Evolutionary conservation across 345 rosid species (phyloP), one percentile per base, ranked within the genome.

Genomic region (Euphorbia pulcherrima): DNA sequence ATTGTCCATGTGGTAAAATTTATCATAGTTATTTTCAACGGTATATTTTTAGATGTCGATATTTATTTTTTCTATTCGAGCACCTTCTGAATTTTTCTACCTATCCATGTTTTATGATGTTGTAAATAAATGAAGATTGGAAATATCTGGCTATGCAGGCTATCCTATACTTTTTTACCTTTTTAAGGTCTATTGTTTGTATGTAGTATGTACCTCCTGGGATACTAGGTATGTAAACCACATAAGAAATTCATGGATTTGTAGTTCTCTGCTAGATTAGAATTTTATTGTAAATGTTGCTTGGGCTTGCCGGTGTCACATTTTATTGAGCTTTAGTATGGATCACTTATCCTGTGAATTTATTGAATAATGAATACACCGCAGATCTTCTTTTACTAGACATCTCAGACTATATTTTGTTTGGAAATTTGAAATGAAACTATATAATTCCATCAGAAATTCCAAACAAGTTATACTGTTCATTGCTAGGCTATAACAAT

Each of bases 401-500:
- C 30, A 48, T 17, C 16, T 51, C 47, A 65, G 12, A 30, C 47
- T 51, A 65, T 1, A 20, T 51, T 65, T 14, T 24, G 33, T 16
- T 28, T 0, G 18, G 21, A 8, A 47, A 20, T 16, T 28, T 0
- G 18, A 12, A 8, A 24, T 18, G 68, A 64, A 21, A 17, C 17
- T 64, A 21, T 47, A 40, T 28, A 47, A 18, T 65, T 29, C 44
- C 46, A 65, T 51, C 51, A 29, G 24, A 62, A 37, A 21, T 41
- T 40, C 23, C 33, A 51, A 30, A 40, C 41, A 50, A 50, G 26
- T 48, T 48, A 8, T 51, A 20, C n/a, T 12, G 37, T 52, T 35
- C 47, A 66, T 33, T 8, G 14, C 18, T 5, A 9, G 21, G 56
- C 17, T 39, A 24, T 40, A 35, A 65, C 23, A 28, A 48, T 28